Base-by-base conservation (phyloP, 75 land plant genomes). In the Pinus albicaulis region DNA sequence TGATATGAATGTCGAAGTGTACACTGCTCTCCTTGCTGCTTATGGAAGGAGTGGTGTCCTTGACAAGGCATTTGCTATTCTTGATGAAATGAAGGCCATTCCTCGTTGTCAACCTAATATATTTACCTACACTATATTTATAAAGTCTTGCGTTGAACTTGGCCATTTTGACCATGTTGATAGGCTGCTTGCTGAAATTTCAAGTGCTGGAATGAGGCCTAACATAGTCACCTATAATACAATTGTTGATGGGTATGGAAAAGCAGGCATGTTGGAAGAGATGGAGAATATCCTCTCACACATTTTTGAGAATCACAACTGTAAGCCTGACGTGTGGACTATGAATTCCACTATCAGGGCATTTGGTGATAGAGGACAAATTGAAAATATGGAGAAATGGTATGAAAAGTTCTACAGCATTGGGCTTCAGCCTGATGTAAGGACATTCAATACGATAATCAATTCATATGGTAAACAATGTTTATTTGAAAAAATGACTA, bases 241-340 rank as follows among this genome's bases (percentile, higher is more conserved):
- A 1, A 60, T 96, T 16, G 79, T 96, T 63, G 87, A 87, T 81
- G 99, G 91, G 20, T 96, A 83, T 86, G 99, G 98, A 19, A 96
- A 92, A 74, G 90, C 89, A 57, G 81, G 90, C 57, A 76, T 86
- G 85, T 80, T 94, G 81, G 72, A 80, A 71, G 78, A 80, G 74
- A 88, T 96, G 91, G 98, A 96, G 77, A 79, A 73, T 36, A 59
- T 82, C 7, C 71, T 93, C 57, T 70, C 68, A 2, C 63, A 82
- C 58, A 90, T 92, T 90, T 74, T 93, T 68, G 85, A 86, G 72
- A 78, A 76, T 71, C 80, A 74, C 8, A 77, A 65, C 36, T 89
- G 86, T 63, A 74, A 70, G 62, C 92, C 98, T 7, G 95, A 94
- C 76, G 53, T 87, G 22, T 86, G 82, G 76, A 94, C 98, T 6